These are phyloP conservation scores for Umbilicus rupestris DNA, from an alignment of 164 flowering plant species.

Conservation along the genomic window DNA sequence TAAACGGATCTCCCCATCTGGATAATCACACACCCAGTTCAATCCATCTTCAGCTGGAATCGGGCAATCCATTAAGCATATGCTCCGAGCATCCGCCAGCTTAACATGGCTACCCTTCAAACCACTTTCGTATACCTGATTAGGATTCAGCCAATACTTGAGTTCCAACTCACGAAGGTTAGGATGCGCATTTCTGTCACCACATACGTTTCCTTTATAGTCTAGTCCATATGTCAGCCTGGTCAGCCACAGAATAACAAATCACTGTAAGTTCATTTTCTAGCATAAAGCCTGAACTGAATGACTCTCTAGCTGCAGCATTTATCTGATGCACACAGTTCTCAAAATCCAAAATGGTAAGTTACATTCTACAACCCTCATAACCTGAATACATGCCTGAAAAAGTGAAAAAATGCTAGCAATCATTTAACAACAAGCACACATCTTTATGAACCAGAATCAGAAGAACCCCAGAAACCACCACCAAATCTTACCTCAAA, in stretches of 20 bases:
- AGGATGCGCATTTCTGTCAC: slow-evolving; percentile 69
- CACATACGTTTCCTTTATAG: slow-evolving; percentile 92
- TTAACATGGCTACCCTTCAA: slow-evolving; percentile 49
- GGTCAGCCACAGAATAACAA: slow-evolving; percentile 11
- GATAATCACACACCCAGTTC: slow-evolving; percentile 97
- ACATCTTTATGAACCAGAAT: background rate
- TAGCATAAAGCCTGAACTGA: background rate
- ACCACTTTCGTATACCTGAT: slow-evolving; percentile 88
- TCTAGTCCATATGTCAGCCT: slow-evolving; percentile 91
- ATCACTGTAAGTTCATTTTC: background rate
- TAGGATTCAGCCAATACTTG: slow-evolving; percentile 78
- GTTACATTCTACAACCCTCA: background rate
- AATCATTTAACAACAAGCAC: background rate
- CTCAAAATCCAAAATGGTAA: background rate
- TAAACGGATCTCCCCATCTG: slow-evolving; percentile 76
- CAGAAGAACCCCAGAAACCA: background rate
- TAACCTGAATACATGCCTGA: too few species aligned
- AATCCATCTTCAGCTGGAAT: slow-evolving; percentile 66
- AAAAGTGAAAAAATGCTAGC: background rate
- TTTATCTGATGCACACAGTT: background rate
- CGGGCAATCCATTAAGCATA: slow-evolving; percentile 93
- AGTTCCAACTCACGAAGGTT: slow-evolving; percentile 71
- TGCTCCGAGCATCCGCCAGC: slow-evolving; percentile 65
- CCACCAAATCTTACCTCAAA: background rate
- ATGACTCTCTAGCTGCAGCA: background rate